phyloP scores from a whole-genome alignment of 441 rosid species.

The Brassica balearica region DNA sequence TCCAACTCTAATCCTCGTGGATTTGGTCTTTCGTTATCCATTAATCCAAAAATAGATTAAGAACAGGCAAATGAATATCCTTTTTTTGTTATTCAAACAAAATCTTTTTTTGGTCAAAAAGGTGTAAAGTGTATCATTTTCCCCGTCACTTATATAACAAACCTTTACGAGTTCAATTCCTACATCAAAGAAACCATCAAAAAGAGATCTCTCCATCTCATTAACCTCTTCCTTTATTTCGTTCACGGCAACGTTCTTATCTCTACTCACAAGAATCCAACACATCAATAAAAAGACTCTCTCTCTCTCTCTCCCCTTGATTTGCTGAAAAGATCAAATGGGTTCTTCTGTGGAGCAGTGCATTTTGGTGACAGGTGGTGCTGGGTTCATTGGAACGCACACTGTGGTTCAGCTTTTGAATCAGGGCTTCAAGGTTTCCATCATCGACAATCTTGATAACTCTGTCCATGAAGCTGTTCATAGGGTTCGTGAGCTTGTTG shows the following conservation, averaged over 20 bases:
- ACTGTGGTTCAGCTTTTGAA: constrained; percentile 67
- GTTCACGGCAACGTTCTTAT: constrained; percentile 45
- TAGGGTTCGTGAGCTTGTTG: constrained; percentile 62
- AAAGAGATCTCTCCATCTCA: neutral
- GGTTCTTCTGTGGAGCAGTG: constrained; percentile 47
- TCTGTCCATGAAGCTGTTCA: constrained; percentile 60
- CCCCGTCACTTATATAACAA: constrained; percentile 21
- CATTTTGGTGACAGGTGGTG: constrained; percentile 74
- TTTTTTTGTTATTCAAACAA: constrained; percentile 14
- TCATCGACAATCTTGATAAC: constrained; percentile 68
- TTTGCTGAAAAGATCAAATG: constrained; percentile 55
- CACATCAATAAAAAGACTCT: constrained; percentile 15
- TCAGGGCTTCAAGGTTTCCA: constrained; percentile 58
- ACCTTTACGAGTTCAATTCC: constrained; percentile 25
- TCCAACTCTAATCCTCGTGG: constrained; percentile 34
- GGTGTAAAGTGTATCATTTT: constrained; percentile 10
- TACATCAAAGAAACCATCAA: neutral
- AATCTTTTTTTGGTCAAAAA: constrained; percentile 33
- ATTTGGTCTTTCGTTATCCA: constrained; percentile 44
- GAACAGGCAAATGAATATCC: neutral
- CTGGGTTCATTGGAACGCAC: constrained; percentile 77
- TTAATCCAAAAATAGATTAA: constrained; percentile 30
- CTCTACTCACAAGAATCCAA: constrained; percentile 37
- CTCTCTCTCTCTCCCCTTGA: constrained; percentile 13
- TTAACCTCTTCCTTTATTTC: constrained; percentile 23